A percentile compares a stretch with the other conserved stretches of the same genome.
These are phyloP conservation scores for Yamadazyma mexicana DNA, from an alignment of 1,139 yeast species.

Conservation along the genomic window DNA sequence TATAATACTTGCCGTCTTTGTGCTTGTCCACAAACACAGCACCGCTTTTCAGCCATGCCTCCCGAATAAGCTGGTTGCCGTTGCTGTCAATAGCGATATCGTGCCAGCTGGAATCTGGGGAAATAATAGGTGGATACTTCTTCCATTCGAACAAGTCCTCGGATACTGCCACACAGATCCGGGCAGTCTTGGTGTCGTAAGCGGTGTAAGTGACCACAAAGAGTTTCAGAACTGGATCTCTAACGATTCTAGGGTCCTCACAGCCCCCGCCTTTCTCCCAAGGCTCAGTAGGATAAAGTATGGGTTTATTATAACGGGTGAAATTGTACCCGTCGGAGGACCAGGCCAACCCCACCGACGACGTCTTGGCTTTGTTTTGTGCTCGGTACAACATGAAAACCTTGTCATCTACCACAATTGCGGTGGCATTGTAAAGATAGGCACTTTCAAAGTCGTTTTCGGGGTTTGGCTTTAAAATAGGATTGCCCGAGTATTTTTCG, in stretches of 20 bases:
- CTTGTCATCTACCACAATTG: conserved; percentile 41
- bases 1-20: conserved; percentile 39
- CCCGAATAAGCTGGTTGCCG: conserved; percentile 26
- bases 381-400: conserved; percentile 44
- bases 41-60: conserved; percentile 47
- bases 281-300: conserved; percentile 37
- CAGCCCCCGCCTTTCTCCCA: conserved; percentile 47
- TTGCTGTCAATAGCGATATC: conserved; percentile 31
- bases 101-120: conserved; percentile 27
- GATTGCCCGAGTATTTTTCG: conserved; percentile 33
- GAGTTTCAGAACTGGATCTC: conserved; percentile 36
- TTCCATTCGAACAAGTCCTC: conserved; percentile 41
- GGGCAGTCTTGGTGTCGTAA: conserved; percentile 34
- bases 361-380: conserved; percentile 35
- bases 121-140: conserved; percentile 39
- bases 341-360: conserved; percentile 46
- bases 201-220: conserved; percentile 47
- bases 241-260: conserved; percentile 45
- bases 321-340: conserved; percentile 39
- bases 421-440: conserved; percentile 45
- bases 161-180: conserved; percentile 45
- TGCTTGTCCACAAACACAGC: conserved; percentile 39
- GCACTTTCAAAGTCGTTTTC: conserved; percentile 40
- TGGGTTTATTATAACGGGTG: conserved; percentile 32
- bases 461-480: conserved; percentile 43